phyloP scores from a whole-genome alignment of 495 filamentous ascomycete genomes.

The Opeltia flavorubescens region DNA sequence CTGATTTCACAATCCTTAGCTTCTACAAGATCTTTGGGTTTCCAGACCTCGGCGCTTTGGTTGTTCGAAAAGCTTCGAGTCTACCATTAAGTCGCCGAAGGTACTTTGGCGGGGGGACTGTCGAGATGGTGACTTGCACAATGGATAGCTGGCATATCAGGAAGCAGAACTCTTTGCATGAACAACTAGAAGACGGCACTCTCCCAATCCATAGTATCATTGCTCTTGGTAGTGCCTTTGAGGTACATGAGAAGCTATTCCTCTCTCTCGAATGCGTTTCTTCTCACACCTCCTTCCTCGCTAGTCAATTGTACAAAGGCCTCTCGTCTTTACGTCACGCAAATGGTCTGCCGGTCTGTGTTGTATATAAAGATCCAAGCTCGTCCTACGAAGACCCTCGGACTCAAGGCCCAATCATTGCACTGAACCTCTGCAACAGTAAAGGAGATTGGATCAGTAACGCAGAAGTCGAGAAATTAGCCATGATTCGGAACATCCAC shows the following conservation, averaged over 20 bases:
- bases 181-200: conserved; percentile 64
- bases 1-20: conserved; percentile 80
- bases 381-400: conserved; percentile 38
- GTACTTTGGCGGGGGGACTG: conserved; percentile 94
- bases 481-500: conserved; percentile 47
- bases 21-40: conserved; percentile 98
- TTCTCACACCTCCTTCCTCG: conserved; percentile 45
- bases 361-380: conserved; percentile 43
- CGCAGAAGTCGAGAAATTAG: conserved; percentile 45
- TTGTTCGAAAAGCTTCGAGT: conserved; percentile 61
- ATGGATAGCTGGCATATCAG: conserved; percentile 49
- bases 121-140: conserved; percentile 58
- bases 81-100: conserved; percentile 45
- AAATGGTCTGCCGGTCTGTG: conserved; percentile 42
- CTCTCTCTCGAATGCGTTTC: conserved; percentile 48
- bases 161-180: conserved; percentile 45
- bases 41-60: conserved; percentile 76
- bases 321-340: conserved; percentile 40
- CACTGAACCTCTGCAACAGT: conserved; percentile 47
- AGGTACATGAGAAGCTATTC: conserved; percentile 48
- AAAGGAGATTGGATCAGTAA: conserved; percentile 44
- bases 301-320: conserved; percentile 32
- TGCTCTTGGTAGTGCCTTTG: conserved; percentile 53
- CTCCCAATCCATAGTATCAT: conserved; percentile 66
- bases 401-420: conserved; percentile 55